These are phyloP conservation scores for Fistulinella prunicolor DNA, from an alignment of 768 basidiomycete species.

Conservation along the genomic window DNA sequence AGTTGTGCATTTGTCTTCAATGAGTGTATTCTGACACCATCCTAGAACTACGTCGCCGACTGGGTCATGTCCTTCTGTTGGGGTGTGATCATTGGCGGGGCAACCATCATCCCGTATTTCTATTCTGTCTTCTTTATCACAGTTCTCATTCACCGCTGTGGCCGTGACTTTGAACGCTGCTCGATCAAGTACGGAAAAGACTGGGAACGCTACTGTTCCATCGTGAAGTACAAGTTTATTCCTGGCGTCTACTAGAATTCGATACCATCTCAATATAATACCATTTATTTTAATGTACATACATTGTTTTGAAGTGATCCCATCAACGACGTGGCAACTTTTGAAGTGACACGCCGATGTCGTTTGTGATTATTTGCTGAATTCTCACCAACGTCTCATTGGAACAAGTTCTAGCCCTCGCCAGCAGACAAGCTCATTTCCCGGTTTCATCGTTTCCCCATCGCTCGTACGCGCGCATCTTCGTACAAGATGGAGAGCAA, in stretches of 20 bases:
- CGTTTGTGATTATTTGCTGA: conserved; percentile 9
- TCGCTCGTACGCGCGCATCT: conserved; percentile 6
- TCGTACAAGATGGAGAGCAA: conserved; percentile 69
- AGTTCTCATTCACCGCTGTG: conserved; percentile 87
- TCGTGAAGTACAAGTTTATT: conserved; percentile 90
- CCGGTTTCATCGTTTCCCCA: conserved; percentile 6
- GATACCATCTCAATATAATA: conserved; percentile 14
- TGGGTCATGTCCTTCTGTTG: conserved; percentile 84
- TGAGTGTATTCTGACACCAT: neutral
- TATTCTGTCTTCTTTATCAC: conserved; percentile 96
- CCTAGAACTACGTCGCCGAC: conserved; percentile 90
- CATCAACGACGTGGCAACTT: conserved; percentile 9
- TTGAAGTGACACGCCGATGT: neutral
- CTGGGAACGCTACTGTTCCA: conserved; percentile 85
- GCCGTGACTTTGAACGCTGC: conserved; percentile 95
- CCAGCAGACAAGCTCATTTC: conserved; percentile 4
- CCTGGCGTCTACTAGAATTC: conserved; percentile 70
- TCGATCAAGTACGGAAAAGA: conserved; percentile 91
- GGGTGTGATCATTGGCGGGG: conserved; percentile 74
- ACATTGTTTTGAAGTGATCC: neutral
- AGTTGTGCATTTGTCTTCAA: neutral
- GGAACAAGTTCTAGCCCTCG: neutral
- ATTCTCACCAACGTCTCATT: conserved; percentile 24
- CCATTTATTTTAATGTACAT: conserved; percentile 2
- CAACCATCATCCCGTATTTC: conserved; percentile 89